Evolutionary conservation across 768 basidiomycete species (phyloP), one percentile per base, ranked within the genome.

Genomic region (Amanita fuliginea): DNA sequence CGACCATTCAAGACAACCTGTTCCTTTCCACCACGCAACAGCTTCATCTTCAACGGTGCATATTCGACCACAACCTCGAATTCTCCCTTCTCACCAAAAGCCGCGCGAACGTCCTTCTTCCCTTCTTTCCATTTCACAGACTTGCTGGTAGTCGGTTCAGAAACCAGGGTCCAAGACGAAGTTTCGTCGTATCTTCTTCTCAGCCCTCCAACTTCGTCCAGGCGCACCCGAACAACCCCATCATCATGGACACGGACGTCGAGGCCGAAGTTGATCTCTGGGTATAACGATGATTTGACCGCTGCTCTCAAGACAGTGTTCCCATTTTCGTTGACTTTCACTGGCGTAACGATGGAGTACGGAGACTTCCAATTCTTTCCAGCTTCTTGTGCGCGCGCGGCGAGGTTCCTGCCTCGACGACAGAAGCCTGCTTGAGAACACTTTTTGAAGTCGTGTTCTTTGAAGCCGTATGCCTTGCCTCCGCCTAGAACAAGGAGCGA

Each of bases 351-450:
- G 21, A 97, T 62, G 2, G 83, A 78, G 71, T 98, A 99, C 1
- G 95, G 95, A 0, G 94, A 96, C 34, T 66, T 71, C 87, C 93
- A 97, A 3, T 71, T 64, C 10, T 70, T 63, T 26, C 66, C 64
- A 6, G 74, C 72, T 47, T 77, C 77, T 35, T 69, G 69, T 4
- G 89, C 86, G 42, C 90, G 80, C 7, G 75, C 70, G 51, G 91
- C 78, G 40, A 99, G 78, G 0, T 85, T 86, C 42, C 95, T 81
- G 46, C 93, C 91, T 54, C 71, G 64, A 53, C 89, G 78, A 71
- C 96, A 98, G 67, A 99, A 98, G 16, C 88, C 93, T 0, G 91
- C 79, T 65, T 98, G 90, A n/a, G 76, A 74, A 60, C 96, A 98
- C 51, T 81, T 90, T 66, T 96, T 97, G 76, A 94, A 99, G 66